These are phyloP conservation scores for Zygosaccharomyces bailii DNA, from an alignment of 805 yeast genomes.

Conservation along the genomic window DNA sequence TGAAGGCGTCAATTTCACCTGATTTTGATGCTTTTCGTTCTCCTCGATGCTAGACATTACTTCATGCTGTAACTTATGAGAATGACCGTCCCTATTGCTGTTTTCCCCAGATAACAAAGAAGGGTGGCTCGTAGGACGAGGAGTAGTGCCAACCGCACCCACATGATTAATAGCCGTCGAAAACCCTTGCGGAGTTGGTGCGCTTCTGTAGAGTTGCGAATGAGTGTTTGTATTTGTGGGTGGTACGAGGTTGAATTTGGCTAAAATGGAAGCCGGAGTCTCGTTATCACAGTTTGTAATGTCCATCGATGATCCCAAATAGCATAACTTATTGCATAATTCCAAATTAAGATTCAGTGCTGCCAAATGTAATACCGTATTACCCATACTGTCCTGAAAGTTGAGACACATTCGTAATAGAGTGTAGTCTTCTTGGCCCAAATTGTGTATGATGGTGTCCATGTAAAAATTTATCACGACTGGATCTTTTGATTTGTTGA, in stretches of 20 bases:
- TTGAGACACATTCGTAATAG: conserved; percentile 59
- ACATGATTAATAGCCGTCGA: conserved; percentile 5
- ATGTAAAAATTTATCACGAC: conserved; percentile 55
- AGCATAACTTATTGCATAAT: conserved; percentile 31
- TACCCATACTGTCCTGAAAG: conserved; percentile 78
- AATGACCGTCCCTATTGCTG: background rate
- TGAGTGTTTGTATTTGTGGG: conserved; percentile 16
- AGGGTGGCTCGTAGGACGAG: background rate
- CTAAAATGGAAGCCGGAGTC: conserved; percentile 31
- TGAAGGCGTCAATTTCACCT: conserved; percentile 20
- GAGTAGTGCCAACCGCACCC: conserved; percentile 8
- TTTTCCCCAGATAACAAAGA: conserved; percentile 3
- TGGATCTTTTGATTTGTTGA: conserved; percentile 46
- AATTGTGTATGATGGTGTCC: conserved; percentile 44
- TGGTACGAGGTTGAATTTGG: conserved; percentile 29
- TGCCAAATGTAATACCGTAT: conserved; percentile 81
- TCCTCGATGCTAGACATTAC: conserved; percentile 3
- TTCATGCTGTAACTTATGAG: conserved; percentile 1
- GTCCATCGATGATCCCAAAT: conserved; percentile 34
- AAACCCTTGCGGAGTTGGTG: conserved; percentile 8
- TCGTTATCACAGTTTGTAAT: conserved; percentile 31
- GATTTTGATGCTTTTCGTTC: conserved; percentile 8
- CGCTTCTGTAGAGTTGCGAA: conserved; percentile 7
- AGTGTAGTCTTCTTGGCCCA: conserved; percentile 39
- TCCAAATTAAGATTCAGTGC: conserved; percentile 37